These are phyloP conservation scores for Coniella lustricola DNA, from an alignment of 2,329 filamentous ascomycete species.

Conservation along the genomic window DNA sequence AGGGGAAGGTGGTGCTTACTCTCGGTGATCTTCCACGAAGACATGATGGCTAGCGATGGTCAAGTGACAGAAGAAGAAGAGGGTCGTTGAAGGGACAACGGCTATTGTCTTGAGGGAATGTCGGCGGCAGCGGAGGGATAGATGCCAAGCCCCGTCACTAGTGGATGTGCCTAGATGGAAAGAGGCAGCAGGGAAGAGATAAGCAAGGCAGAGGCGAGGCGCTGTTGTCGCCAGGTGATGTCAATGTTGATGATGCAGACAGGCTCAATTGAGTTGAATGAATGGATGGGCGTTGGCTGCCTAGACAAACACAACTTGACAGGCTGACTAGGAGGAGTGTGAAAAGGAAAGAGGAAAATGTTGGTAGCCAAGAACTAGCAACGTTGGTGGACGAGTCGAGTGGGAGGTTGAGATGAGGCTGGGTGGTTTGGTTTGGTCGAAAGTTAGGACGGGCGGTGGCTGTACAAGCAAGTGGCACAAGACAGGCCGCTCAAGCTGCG, in stretches of 20 bases:
- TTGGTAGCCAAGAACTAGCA: not conserved
- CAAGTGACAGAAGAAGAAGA: not conserved
- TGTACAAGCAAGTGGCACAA: conserved; percentile 3
- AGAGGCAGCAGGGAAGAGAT: not conserved
- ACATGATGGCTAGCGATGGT: conserved; percentile 32
- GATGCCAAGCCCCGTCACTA: not conserved
- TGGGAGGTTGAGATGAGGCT: not conserved
- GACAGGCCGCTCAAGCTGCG: not conserved
- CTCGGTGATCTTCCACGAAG: conserved; percentile 59
- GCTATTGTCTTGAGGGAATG: not conserved
- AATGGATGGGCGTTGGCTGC: not conserved
- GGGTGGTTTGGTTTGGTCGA: not conserved
- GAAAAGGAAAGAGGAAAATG: not conserved
- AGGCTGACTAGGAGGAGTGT: not conserved
- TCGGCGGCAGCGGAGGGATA: not conserved
- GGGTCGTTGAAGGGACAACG: not conserved
- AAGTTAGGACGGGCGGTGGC: conserved; percentile 3
- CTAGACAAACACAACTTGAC: not conserved
- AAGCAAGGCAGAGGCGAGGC: not conserved
- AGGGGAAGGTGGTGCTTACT: conserved; percentile 42
- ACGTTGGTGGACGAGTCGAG: not conserved
- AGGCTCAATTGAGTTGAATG: not conserved
- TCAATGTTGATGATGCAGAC: too few species aligned
- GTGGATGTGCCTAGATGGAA: not conserved
- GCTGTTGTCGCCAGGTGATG: not conserved